Base-by-base conservation (phyloP, 1,284 basidiomycete genomes). In the Fomitiporia mediterranea region DNA sequence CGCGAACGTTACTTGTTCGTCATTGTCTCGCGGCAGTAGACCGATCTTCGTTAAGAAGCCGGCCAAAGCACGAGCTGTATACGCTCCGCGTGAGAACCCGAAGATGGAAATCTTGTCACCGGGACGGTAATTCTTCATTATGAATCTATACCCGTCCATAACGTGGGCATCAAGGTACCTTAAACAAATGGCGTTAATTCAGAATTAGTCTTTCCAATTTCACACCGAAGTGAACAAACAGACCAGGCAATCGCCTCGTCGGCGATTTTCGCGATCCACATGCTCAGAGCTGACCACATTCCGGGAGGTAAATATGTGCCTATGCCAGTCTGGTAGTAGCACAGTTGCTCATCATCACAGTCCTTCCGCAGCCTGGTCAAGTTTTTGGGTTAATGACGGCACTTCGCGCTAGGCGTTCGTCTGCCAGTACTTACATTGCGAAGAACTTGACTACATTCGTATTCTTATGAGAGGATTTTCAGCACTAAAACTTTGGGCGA, bases 61-160 rank as follows among this genome's bases (percentile, higher is more conserved):
- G 30, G 82, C 88, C 23, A 91, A 71, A 7, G 86, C 85, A 37
- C 87, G 75, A 28, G 87, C 88, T 3, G 84, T 89, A 63, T 89
- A 90, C 11, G 89, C 84, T 2, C 87, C 87, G 28, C 87, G 78
- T 51, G 84, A 88, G 64, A 90, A 90, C 0, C 86, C 83, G 51
- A 86, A 86, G 28, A 86, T 64, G 58, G 79, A 83, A 28, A 86
- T 76, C 62, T 76, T 83, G 62, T 86, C 83, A 4, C 82, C 83
- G 1, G 63, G 58, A 21, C 66, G 68, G 63, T 81, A 83, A 62
- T 83, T 88, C 57, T 83, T 73, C 83, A 87, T 87, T 51, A 89
- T 65, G 66, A 83, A 89, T 43, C 69, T 72, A 65, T 85, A 86
- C 0, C 85, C 81, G n/a, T 71, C 76, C 70, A 82, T 78, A 21